Evolutionary conservation across 2,329 filamentous ascomycete genomes (phyloP), one percentile per base, ranked within the genome.

Genomic region (Fusarium xyrophilum): DNA sequence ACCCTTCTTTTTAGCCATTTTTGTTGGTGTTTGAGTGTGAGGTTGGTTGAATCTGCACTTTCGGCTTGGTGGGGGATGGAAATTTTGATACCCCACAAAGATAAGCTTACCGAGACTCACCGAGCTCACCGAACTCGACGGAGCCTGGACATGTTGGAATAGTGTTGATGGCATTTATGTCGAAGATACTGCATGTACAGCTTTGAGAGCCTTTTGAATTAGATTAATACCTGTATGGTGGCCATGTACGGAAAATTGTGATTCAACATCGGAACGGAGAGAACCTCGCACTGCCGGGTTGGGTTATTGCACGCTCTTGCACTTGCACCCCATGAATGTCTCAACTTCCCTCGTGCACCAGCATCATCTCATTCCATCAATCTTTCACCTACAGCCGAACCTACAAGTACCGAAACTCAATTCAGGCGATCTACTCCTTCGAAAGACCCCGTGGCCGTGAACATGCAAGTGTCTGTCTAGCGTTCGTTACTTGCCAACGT

Each of bases 1-100:
- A 77, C 76, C 68, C 67, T 68, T 75, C 65, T 75, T 76, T 51
- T 77, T 77, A 7, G 76, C 76, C 76, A 78, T 78, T 67, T 67
- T 67, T 74, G 56, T 60, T 25, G 57, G 14, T 56, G 56, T 33
- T 35, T 67, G 9, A 11, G 43, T 65, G 50, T 67, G 53, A 66
- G 72, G 63, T 53, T 60, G 56, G 63, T 56, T 61, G 59, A 47
- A 63, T 60, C 56, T 58, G 60, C 40, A 63, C 61, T 50, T 55
- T 69, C 56, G 56, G 54, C 62, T 56, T 61, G 60, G 72, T 67
- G 67, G 72, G 70, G 64, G 64, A 65, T 66, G 69, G 66, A 71
- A 73, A 61, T 74, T 74, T 73, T 65, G 72, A 69, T 70, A 71
- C 71, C 71, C 72, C 71, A 73, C 71, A 73, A 44, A 67, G 71